These are phyloP conservation scores for Pestalotiopsis fici DNA, from an alignment of 2,329 filamentous ascomycete genomes.

Conservation along the genomic window DNA sequence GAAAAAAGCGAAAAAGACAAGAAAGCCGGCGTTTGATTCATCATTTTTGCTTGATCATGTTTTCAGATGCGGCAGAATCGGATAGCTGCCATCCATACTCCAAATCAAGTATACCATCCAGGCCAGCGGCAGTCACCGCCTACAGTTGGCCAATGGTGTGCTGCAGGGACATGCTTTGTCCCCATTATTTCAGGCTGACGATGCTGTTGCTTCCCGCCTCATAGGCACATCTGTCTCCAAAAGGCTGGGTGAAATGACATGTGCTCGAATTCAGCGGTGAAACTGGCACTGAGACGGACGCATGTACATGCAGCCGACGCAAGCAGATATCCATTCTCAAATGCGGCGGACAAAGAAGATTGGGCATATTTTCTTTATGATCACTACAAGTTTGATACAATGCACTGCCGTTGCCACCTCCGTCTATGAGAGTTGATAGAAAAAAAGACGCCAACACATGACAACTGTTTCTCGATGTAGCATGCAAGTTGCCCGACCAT, in stretches of 20 bases:
- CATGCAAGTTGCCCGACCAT: constrained; percentile 1
- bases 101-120: not conserved
- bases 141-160: not conserved
- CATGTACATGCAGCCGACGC: not conserved
- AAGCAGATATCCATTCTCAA: not conserved
- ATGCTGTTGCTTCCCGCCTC: not conserved
- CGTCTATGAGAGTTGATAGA: constrained; percentile 11
- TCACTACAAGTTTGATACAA: constrained; percentile 9
- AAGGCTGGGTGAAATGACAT: not conserved
- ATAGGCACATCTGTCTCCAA: not conserved
- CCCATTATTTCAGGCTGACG: not conserved
- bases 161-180: not conserved
- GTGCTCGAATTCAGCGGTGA: not conserved
- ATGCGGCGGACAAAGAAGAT: not conserved
- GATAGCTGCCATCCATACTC: not conserved
- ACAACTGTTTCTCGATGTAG: not conserved
- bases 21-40: not conserved
- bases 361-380: not conserved
- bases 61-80: not conserved
- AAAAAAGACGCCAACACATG: constrained; percentile 4
- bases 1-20: too few species aligned
- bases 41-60: not conserved
- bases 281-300: not conserved
- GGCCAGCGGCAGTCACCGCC: not conserved
- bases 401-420: constrained; percentile 6